Evolutionary conservation across 1,139 yeast species (phyloP).

Genomic region (Debaryomycetaceae sp.): DNA sequence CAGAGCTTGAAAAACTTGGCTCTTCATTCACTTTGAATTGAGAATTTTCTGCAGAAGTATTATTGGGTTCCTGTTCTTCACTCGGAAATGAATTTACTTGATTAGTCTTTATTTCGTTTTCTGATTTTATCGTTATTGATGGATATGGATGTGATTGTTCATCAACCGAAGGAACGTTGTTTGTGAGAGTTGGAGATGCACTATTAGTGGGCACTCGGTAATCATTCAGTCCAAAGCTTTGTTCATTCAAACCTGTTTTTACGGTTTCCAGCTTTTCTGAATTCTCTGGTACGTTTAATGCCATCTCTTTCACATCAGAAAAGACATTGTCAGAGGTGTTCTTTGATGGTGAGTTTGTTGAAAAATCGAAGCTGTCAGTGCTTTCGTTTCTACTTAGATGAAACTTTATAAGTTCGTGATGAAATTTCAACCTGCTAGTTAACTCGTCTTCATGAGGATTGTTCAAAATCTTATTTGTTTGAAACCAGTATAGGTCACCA

Average conservation of each 20-base stretch:
- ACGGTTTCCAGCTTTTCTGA: not conserved
- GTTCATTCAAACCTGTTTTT: not conserved
- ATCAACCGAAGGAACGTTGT: not conserved
- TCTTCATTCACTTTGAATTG: not conserved
- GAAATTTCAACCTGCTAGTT: constrained; percentile 27
- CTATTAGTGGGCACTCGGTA: not conserved
- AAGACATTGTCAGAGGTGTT: not conserved
- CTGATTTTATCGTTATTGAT: not conserved
- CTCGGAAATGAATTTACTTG: not conserved
- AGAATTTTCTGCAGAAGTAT: not conserved
- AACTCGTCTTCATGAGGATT: constrained; percentile 30
- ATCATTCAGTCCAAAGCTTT: too few relatives aligned
- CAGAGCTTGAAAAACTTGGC: not conserved
- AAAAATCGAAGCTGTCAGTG: not conserved
- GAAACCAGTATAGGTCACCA: constrained; percentile 53
- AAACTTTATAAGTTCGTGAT: constrained; percentile 22
- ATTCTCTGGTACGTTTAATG: not conserved
- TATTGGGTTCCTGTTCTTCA: not conserved
- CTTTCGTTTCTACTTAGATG: constrained; percentile 3
- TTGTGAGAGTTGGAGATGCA: not conserved
- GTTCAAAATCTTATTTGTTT: constrained; percentile 39
- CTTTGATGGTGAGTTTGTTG: not conserved
- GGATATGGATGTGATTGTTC: too few relatives aligned
- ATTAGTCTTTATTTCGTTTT: not conserved
- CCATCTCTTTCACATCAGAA: not conserved